Percentiles rank a stretch among this genome's conserved stretches.
These are phyloP conservation scores for Phalaenopsis hybrid DNA, from an alignment of 116 monocot species.

Conservation along the genomic window DNA sequence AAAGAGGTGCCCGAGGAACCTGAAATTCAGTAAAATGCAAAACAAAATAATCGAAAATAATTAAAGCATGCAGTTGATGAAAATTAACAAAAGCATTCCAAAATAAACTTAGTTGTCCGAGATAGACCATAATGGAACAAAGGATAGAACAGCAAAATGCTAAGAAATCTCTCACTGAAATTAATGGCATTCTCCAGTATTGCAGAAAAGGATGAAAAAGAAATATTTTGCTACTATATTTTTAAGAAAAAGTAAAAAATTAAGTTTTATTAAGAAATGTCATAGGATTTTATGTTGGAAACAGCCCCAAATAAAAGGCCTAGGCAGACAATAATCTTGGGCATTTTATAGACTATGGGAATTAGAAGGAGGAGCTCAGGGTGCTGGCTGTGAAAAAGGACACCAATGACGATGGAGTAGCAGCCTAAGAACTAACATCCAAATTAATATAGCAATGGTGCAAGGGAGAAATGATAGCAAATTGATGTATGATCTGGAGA, in stretches of 20 bases:
- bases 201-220: not conserved
- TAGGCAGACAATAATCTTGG: not conserved
- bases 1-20: constrained; percentile 53
- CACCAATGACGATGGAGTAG: not conserved
- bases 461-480: not conserved
- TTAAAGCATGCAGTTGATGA: not conserved
- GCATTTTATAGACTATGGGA: not conserved
- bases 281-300: not conserved
- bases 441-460: not conserved
- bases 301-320: not conserved
- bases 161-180: not conserved
- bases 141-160: not conserved
- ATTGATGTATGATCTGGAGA: not conserved
- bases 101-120: not conserved
- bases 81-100: not conserved
- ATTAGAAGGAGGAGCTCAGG: not conserved
- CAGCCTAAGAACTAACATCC: not conserved
- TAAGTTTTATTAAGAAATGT: not conserved
- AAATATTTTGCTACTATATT: not conserved
- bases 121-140: not conserved
- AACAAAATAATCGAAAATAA: not conserved
- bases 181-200: not conserved
- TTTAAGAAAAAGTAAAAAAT: not conserved
- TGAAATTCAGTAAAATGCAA: constrained; percentile 14
- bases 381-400: not conserved